Percentiles rank a stretch among this genome's conserved stretches.
Evolutionary conservation across 306 rosid genomes (phyloP).

Genomic region (Lupinus albus): DNA sequence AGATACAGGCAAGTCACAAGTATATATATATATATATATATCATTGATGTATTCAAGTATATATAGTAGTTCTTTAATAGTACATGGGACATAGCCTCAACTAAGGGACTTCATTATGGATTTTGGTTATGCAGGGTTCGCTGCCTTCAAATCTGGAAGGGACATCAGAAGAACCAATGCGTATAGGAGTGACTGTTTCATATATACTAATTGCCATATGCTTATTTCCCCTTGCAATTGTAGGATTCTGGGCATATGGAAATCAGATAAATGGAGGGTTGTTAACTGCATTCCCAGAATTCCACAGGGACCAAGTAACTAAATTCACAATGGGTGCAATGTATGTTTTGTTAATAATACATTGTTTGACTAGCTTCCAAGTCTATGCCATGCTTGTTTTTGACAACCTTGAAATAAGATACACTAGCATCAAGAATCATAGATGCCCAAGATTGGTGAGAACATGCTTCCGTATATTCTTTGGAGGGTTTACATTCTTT

Average conservation of each 20-base stretch:
- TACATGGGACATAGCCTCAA: background rate
- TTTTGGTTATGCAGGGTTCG: conserved; percentile 58
- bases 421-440: conserved; percentile 50
- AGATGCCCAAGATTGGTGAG: conserved; percentile 47
- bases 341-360: conserved; percentile 46
- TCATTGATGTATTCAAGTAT: no score
- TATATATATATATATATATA: no score
- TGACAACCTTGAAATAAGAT: conserved; percentile 60
- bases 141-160: conserved; percentile 53
- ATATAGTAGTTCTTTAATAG: background rate
- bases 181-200: conserved; percentile 53
- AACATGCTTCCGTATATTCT: conserved; percentile 44
- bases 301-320: conserved; percentile 46
- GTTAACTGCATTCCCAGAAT: conserved; percentile 43
- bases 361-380: conserved; percentile 59
- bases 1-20: conserved; percentile 59
- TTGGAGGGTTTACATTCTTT: conserved; percentile 59
- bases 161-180: conserved; percentile 53
- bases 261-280: conserved; percentile 55
- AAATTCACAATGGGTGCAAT: conserved; percentile 49
- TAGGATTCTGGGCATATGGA: conserved; percentile 79
- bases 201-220: conserved; percentile 52
- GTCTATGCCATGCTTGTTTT: conserved; percentile 62
- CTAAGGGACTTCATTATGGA: background rate
- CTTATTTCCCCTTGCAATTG: conserved; percentile 59